Evolutionary conservation across 371 early-diverging fungal species (phyloP), one percentile per base, ranked within the genome.

Genomic region (Mortierella sp.): DNA sequence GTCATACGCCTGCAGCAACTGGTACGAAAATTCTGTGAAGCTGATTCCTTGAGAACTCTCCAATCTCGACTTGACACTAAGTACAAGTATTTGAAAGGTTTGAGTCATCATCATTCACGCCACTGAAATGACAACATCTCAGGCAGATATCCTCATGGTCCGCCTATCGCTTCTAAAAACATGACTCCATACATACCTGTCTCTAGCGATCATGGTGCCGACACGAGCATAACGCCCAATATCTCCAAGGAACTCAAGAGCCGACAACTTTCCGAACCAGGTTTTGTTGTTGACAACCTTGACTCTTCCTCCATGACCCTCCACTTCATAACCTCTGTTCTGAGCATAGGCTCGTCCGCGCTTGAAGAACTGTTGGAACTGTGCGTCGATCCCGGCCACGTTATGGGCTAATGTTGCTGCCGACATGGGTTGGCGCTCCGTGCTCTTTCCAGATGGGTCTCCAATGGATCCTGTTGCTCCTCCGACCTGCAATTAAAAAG

Each of bases 1-100:
- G 81, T 99, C 99, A 84, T 97, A 97, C 0, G 97, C 98, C 87
- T 99, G 99, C 11, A 99, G 89, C 45, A 98, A 84, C 85, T 99
- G 99, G 88, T 99, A 99, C 6, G 98, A 94, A 76, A 99, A 99
- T 81, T 99, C 99, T 24, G 98, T 97, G 78, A 97, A 98, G 84
- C 95, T 95, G 80, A 99, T 96, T 13, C 98, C 98, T 71, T 95
- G 95, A 1, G 91, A 91, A n/a, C 93, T 94, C 42, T 93, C 92
- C 77, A 98, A 82, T 11, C 99, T 93, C 11, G 93, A 88, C 73
- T 93, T 92, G 31, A 97, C 97, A 82, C 96, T 92, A 82, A 26
- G 47, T 21, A 52, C 48, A 2, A 21, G 38, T 0, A 54, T 24
- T 38, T 65, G 45, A 28, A 28, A 70, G 50, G 26, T 38, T 19